phyloP scores from a whole-genome alignment of 805 yeast species.

The Candida ficus region DNA sequence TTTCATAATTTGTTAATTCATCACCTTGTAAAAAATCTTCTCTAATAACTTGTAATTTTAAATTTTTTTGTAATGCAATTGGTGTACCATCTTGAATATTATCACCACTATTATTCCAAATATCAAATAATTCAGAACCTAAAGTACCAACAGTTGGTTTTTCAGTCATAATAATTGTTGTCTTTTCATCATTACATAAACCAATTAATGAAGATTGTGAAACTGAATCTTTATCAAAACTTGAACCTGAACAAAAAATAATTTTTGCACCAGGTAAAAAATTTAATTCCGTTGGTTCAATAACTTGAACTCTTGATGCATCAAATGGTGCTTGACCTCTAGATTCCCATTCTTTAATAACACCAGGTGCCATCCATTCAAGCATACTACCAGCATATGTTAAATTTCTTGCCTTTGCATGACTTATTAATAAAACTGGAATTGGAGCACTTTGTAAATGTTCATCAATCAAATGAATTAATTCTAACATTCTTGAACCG shows the following conservation, averaged over 20 bases:
- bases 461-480: conserved; percentile 67
- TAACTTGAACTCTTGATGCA: conserved; percentile 53
- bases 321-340: conserved; percentile 76
- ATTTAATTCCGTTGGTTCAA: conserved; percentile 50
- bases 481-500: conserved; percentile 76
- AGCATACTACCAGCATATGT: conserved; percentile 83
- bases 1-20: conserved; percentile 46
- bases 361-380: conserved; percentile 92
- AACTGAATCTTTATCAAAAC: conserved; percentile 57
- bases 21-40: conserved; percentile 47
- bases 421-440: conserved; percentile 74
- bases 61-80: conserved; percentile 43
- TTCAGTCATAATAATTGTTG: conserved; percentile 75
- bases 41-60: conserved; percentile 34
- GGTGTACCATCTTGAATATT: conserved; percentile 56
- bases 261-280: conserved; percentile 67
- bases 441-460: conserved; percentile 44
- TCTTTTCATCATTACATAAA: conserved; percentile 59
- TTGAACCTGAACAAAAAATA: conserved; percentile 70
- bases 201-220: conserved; percentile 46
- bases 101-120: conserved; percentile 48
- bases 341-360: conserved; percentile 81
- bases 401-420: conserved; percentile 71
- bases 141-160: conserved; percentile 43
- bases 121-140: conserved; percentile 43